Percentiles rank a stretch among this genome's conserved stretches.
These are phyloP conservation scores for Phytopythium montanum DNA, from an alignment of 352 stramenopile species.

Conservation along the genomic window DNA sequence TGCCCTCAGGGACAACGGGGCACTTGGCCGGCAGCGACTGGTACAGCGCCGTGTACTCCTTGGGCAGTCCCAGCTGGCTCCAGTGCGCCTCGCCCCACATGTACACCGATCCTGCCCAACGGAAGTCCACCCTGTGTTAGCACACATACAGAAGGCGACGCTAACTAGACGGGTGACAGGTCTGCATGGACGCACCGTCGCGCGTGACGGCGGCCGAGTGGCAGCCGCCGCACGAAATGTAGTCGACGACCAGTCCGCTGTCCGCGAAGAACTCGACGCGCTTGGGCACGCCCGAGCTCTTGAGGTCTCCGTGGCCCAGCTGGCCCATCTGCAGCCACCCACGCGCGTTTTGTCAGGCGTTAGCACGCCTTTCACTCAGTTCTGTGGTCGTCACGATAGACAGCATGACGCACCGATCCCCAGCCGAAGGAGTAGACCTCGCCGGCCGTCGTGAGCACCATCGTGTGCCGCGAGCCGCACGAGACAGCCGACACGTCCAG, in stretches of 20 bases:
- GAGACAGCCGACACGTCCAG: conserved; percentile 66
- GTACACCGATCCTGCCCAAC: conserved; percentile 50
- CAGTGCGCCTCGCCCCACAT: conserved; percentile 85
- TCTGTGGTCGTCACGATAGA: background rate
- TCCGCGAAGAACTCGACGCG: conserved; percentile 64
- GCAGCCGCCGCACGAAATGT: conserved; percentile 79
- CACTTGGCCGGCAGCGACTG: conserved; percentile 70
- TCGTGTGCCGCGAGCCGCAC: conserved; percentile 78
- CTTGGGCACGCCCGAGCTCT: conserved; percentile 58
- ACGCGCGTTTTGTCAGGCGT: background rate
- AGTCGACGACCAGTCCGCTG: conserved; percentile 45
- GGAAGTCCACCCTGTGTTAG: background rate
- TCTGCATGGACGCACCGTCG: conserved; percentile 29
- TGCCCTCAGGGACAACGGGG: conserved; percentile 39
- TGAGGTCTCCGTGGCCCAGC: conserved; percentile 71
- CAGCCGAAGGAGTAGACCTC: conserved; percentile 77
- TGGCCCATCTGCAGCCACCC: conserved; percentile 58
- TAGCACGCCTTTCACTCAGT: too few species aligned
- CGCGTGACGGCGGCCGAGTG: conserved; percentile 74
- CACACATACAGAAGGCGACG: background rate
- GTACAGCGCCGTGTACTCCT: conserved; percentile 55
- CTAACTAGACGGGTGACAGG: background rate
- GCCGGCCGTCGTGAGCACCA: conserved; percentile 64
- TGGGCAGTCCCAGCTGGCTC: conserved; percentile 70
- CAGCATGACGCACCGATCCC: conserved; percentile 48